Evolutionary conservation across 768 basidiomycete species (phyloP).

Genomic region (Leucosporidium creatinivorum): DNA sequence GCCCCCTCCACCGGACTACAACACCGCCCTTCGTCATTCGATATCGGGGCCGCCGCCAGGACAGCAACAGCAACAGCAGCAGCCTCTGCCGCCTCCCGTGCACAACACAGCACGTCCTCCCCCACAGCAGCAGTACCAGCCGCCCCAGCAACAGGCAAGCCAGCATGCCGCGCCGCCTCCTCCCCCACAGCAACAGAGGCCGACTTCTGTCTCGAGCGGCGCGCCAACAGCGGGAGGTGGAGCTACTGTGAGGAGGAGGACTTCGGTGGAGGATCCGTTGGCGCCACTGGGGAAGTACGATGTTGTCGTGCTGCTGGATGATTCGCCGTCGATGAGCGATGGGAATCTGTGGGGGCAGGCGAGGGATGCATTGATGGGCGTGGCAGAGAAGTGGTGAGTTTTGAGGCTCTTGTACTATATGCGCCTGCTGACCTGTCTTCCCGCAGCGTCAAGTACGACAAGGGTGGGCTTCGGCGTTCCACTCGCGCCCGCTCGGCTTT

Average conservation of each 20-base stretch:
- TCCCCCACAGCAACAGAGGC: not conserved
- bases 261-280: slow-evolving; percentile 13
- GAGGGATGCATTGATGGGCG: slow-evolving; percentile 25
- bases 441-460: slow-evolving; percentile 14
- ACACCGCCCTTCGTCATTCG: not conserved
- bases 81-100: not conserved
- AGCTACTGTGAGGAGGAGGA: not conserved
- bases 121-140: not conserved
- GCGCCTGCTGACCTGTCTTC: not conserved
- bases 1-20: slow-evolving; percentile 5
- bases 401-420: not conserved
- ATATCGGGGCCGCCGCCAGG: not conserved
- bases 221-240: not conserved
- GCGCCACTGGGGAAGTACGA: slow-evolving; percentile 15
- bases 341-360: slow-evolving; percentile 22
- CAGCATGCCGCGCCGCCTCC: not conserved
- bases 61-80: not conserved
- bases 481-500: not conserved
- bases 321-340: slow-evolving; percentile 25
- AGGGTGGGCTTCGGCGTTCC: not conserved
- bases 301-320: slow-evolving; percentile 27
- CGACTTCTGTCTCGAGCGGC: no score
- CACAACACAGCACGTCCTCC: not conserved
- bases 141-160: not conserved
- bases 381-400: slow-evolving; percentile 17